Evolutionary conservation across 1,284 basidiomycete species (phyloP).

Genomic region (Bjerkandera adusta): DNA sequence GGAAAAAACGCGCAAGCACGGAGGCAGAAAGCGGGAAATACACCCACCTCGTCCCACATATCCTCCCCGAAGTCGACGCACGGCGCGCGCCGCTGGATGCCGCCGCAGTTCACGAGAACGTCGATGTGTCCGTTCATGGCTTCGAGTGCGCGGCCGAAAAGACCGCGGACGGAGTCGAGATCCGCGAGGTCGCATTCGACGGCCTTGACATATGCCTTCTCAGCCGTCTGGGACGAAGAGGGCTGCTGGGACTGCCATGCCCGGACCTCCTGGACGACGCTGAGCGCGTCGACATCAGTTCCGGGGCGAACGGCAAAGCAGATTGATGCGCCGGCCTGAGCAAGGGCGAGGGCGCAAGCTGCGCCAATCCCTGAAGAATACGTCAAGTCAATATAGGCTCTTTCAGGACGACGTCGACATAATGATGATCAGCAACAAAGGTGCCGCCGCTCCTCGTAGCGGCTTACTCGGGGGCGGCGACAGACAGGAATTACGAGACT

Average conservation of each 20-base stretch:
- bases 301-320: conserved; percentile 70
- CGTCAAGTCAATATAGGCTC: conserved; percentile 18
- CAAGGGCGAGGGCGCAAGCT: conserved; percentile 69
- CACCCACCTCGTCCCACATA: conserved; percentile 87
- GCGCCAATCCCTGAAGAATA: conserved; percentile 65
- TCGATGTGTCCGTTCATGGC: conserved; percentile 71
- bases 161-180: conserved; percentile 58
- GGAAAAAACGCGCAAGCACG: neutral
- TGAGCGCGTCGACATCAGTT: no score
- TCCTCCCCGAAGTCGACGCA: conserved; percentile 80
- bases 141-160: conserved; percentile 66
- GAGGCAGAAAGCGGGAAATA: neutral
- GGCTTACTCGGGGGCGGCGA: no score
- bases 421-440: no score
- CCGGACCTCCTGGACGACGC: no score
- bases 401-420: no score
- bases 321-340: conserved; percentile 79
- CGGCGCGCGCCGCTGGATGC: conserved; percentile 87
- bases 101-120: conserved; percentile 92
- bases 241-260: no score
- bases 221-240: no score
- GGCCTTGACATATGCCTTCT: conserved; percentile 48
- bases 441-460: no score
- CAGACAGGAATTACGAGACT: conserved; percentile 17
- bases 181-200: conserved; percentile 79